phyloP scores from a whole-genome alignment of 2,329 filamentous ascomycete species.

The Aureobasidium sp. region DNA sequence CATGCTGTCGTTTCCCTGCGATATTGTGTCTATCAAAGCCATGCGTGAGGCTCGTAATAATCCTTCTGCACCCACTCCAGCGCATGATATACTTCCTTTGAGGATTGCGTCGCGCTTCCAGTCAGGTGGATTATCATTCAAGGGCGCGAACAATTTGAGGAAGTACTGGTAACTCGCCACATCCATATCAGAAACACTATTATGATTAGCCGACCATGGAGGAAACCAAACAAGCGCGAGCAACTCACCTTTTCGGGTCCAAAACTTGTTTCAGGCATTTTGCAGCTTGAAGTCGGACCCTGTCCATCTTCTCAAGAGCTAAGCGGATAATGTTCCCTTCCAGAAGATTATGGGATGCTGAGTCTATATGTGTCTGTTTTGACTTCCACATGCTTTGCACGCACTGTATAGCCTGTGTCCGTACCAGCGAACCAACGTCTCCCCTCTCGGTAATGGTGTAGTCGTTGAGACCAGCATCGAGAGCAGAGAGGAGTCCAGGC shows the following conservation, averaged over 20 bases:
- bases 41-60: constrained; percentile 62
- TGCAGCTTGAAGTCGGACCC: constrained; percentile 65
- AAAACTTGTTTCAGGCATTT: constrained; percentile 5
- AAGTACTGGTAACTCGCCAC: constrained; percentile 59
- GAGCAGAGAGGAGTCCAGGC: constrained; percentile 22
- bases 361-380: neutral
- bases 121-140: constrained; percentile 29
- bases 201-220: neutral
- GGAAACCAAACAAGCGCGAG: neutral
- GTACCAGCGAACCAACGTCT: constrained; percentile 81
- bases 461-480: constrained; percentile 58
- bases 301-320: constrained; percentile 83
- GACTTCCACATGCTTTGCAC: constrained; percentile 44
- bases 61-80: constrained; percentile 70
- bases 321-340: constrained; percentile 50
- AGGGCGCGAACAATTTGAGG: constrained; percentile 44
- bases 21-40: constrained; percentile 49
- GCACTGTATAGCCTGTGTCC: constrained; percentile 68
- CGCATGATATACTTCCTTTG: constrained; percentile 63
- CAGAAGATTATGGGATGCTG: constrained; percentile 17
- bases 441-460: constrained; percentile 86
- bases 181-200: neutral
- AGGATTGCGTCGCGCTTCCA: constrained; percentile 45
- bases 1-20: constrained; percentile 9
- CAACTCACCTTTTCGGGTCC: neutral